Evolutionary conservation across 2,329 filamentous ascomycete genomes (phyloP), one percentile per base, ranked within the genome.

Genomic region (Cytospora piceae): DNA sequence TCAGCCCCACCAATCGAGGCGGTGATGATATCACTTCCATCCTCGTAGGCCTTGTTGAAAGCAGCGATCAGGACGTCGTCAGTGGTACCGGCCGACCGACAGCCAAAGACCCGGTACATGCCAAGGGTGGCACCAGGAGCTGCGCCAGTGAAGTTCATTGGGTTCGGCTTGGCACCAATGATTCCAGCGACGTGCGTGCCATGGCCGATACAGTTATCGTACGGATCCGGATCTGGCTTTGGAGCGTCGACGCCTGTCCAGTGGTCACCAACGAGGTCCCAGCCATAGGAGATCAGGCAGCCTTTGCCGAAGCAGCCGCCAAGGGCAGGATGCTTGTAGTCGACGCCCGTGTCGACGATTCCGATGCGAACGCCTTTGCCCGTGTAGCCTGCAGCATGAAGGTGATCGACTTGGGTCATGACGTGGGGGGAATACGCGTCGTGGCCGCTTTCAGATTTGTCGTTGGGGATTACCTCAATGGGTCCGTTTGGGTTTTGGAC

Each of bases 281-380:
- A 80, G 2, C 83, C 83, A 66, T 78, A 78, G 8, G 76, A 74
- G 15, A 85, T 77, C 32, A 82, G 75, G 68, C 77, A 83, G 0
- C 81, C 82, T 20, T 76, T 70, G 2, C 83, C 83, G 67, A 85
- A 85, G 59, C 82, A 81, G 4, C 82, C 82, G 15, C 83, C 83
- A 1, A 86, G 77, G 9, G 81, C 80, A 15, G 82, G 81, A 65
- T 83, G 82, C 11, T 71, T 76, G 70, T 85, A 85, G 70, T 85
- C 83, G 31, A 84, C 74, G 5, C 73, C 72, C 0, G 70, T 72
- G 66, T 81, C 78, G 54, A 82, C 73, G 34, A 83, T 72, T 6
- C 74, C 81, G 22, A 84, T 74, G 27, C 76, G 77, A 34, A 81
- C 71, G 1, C 81, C 81, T 51, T 79, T 76, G 24, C 82, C 82